phyloP scores from a whole-genome alignment of 306 rosid genomes.

The Cucurbita ficifolia region DNA sequence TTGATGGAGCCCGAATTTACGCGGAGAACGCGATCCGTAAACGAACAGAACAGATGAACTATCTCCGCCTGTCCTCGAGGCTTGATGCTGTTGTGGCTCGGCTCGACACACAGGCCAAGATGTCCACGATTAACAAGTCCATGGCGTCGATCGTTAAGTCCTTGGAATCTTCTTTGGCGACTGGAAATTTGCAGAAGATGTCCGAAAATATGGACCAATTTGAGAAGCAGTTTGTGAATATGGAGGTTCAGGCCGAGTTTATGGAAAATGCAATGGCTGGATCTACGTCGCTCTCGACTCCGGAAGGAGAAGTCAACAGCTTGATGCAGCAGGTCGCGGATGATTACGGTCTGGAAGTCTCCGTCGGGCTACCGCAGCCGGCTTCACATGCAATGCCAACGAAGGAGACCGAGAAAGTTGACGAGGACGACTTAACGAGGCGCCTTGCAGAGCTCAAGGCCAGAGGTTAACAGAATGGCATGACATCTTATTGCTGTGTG shows the following conservation, averaged over 20 bases:
- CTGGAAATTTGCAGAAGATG: conserved; percentile 96
- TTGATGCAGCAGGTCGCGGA: conserved; percentile 97
- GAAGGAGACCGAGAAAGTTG: conserved; percentile 77
- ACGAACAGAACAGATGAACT: conserved; percentile 94
- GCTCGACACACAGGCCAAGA: conserved; percentile 95
- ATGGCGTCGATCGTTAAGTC: conserved; percentile 86
- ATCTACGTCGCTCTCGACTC: conserved; percentile 77
- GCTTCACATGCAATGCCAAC: conserved; percentile 76
- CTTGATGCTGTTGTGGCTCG: conserved; percentile 94
- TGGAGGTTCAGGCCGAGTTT: conserved; percentile 98
- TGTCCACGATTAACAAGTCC: conserved; percentile 78
- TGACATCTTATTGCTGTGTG: not conserved
- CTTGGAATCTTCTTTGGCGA: conserved; percentile 52
- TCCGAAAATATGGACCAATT: conserved; percentile 90
- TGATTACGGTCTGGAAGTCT: conserved; percentile 89
- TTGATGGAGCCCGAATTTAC: conserved; percentile 90
- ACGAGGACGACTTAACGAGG: conserved; percentile 79
- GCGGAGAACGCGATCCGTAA: conserved; percentile 96
- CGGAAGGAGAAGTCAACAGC: conserved; percentile 89
- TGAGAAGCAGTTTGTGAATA: conserved; percentile 93
- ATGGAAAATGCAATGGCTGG: conserved; percentile 98
- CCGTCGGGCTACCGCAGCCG: conserved; percentile 83
- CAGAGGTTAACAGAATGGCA: conserved; percentile 37
- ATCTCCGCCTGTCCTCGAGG: conserved; percentile 78
- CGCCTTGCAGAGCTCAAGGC: conserved; percentile 98